Evolutionary conservation across 2,329 filamentous ascomycete species (phyloP).

Genomic region (Verticillium isaacii): DNA sequence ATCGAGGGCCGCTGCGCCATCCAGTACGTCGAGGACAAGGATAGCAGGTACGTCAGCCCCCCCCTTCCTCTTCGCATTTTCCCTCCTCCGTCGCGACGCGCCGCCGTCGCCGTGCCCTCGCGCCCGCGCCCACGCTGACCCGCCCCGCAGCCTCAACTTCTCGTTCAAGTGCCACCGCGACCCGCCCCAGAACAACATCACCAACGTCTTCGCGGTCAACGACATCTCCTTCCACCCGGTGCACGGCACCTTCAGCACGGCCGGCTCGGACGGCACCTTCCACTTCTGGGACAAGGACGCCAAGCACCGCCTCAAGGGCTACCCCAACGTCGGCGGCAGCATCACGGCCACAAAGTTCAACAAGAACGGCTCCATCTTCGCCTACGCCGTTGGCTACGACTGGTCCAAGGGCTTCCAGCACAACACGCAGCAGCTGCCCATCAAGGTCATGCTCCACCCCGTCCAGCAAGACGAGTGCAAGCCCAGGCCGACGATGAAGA

Average conservation of each 20-base stretch:
- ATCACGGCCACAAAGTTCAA: slow-evolving; percentile 94
- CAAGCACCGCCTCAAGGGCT: slow-evolving; percentile 86
- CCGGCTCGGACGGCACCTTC: slow-evolving; percentile 93
- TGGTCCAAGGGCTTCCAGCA: slow-evolving; percentile 94
- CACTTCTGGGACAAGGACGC: slow-evolving; percentile 95
- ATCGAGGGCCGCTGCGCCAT: slow-evolving; percentile 98
- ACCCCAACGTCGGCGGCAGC: slow-evolving; percentile 75
- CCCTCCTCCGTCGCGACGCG: too few relatives aligned
- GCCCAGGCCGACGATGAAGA: slow-evolving; percentile 55
- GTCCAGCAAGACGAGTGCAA: slow-evolving; percentile 61
- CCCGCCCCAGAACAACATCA: slow-evolving; percentile 66
- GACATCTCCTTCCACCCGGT: slow-evolving; percentile 96
- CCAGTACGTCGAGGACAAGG: slow-evolving; percentile 97
- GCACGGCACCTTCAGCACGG: slow-evolving; percentile 97
- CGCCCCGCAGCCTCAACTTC: slow-evolving; percentile 73
- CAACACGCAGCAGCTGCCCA: slow-evolving; percentile 70
- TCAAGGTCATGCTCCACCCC: slow-evolving; percentile 82
- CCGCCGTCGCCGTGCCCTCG: too few relatives aligned
- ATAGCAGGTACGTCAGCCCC: slow-evolving; percentile 54
- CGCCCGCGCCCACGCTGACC: neutral
- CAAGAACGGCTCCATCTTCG: slow-evolving; percentile 75
- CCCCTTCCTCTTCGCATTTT: neutral
- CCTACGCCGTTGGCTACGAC: slow-evolving; percentile 90
- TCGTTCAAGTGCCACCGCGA: slow-evolving; percentile 99
- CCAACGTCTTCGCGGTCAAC: slow-evolving; percentile 93